A percentile compares a stretch with the other conserved stretches of the same genome.
Evolutionary conservation across 805 yeast genomes (phyloP).

Genomic region (Cyberlindnera samutprakarnensis): DNA sequence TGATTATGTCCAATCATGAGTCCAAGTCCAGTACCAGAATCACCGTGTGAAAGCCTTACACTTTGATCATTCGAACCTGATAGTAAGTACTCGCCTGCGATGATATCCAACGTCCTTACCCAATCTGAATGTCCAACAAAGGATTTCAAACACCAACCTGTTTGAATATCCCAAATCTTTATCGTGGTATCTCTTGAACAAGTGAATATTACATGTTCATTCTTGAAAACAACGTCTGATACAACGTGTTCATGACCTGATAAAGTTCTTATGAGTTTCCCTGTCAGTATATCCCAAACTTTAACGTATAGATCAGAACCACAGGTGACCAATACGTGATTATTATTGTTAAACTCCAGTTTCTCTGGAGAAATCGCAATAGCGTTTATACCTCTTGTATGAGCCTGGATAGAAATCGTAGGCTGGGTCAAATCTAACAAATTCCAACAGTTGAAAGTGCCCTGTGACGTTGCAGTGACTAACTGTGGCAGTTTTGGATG

Average conservation of each 20-base stretch:
- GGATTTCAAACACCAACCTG: conserved; percentile 61
- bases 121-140: conserved; percentile 82
- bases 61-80: conserved; percentile 79
- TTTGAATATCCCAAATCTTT: conserved; percentile 56
- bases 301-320: conserved; percentile 51
- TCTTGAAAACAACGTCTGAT: conserved; percentile 50
- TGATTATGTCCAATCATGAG: conserved; percentile 72
- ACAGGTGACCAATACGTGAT: conserved; percentile 35
- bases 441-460: conserved; percentile 69
- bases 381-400: conserved; percentile 59
- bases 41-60: conserved; percentile 57
- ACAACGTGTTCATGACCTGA: conserved; percentile 87
- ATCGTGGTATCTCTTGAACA: conserved; percentile 58
- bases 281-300: conserved; percentile 58
- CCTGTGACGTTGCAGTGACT: conserved; percentile 59
- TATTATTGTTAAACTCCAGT: conserved; percentile 14
- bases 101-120: conserved; percentile 62
- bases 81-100: conserved; percentile 37
- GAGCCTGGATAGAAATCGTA: conserved; percentile 60
- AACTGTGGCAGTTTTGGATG: conserved; percentile 71
- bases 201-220: conserved; percentile 41
- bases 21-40: conserved; percentile 60
- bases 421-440: conserved; percentile 51
- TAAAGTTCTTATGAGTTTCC: conserved; percentile 51
- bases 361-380: conserved; percentile 47